Base-by-base conservation (phyloP, 2,329 filamentous ascomycete genomes). In the Ceratocystis cubensis region DNA sequence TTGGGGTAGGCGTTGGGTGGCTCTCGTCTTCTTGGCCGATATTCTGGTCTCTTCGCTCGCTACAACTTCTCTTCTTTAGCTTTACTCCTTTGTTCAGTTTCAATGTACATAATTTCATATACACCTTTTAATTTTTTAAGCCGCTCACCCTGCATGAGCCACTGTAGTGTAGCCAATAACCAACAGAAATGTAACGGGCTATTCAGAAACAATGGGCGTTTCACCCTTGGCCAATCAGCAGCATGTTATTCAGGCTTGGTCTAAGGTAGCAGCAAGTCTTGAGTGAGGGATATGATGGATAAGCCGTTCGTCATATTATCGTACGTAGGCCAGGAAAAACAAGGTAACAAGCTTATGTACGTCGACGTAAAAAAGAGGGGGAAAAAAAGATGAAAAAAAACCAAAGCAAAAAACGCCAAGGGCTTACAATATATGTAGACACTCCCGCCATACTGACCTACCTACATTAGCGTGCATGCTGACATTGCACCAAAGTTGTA, bases 391-490 rank as follows among this genome's bases (percentile, higher is more conserved):
- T 7, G 15, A 3, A 63, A 66, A 57, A 20, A 63, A 48, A 56
- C 1, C 37, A 13, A 41, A 15, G 37, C 37, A 41, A 41, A 41
- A 41, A 3, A 13, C 13, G n/a, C 10, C 13, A 53, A 15, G 28
- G 17, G 8, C 28, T 37, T 63, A 17, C 20, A 8, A 44, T 25
- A 62, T 62, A 62, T 44, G 30, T 15, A 17, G 15, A 8, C 6
- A 17, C 8, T n/a, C 30, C 15, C 6, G 15, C 25, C n/a, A 7
- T 20, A 10, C 63, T 17, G 7, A 37, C 44, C 33, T 20, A 37
- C 44, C 37, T 66, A 85, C 83, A 85, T 85, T 3, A 84, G 72
- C 41, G 67, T 75, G 71, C 83, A 85, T 70, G 74, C 78, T 46
- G 76, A 76, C 33, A 78, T 69, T 63, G 76, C 76, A 68, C 67